These are phyloP conservation scores for Pyracantha coccinea DNA, from an alignment of 331 rosid genomes.

Conservation along the genomic window DNA sequence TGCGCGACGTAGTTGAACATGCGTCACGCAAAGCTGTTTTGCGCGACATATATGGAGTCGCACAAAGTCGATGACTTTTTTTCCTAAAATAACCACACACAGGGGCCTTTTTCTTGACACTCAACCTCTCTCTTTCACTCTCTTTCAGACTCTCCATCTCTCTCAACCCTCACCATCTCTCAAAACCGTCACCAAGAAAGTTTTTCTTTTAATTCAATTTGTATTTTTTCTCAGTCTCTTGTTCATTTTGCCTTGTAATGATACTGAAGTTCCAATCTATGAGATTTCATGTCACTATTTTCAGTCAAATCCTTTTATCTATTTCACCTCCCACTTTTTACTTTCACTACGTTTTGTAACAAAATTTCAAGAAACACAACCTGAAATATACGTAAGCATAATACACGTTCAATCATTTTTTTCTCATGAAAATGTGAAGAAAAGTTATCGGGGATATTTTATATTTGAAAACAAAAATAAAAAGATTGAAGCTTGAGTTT, in stretches of 20 bases:
- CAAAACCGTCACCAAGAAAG: slow-evolving; percentile 50
- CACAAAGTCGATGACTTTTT: too few species aligned
- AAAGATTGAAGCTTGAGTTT: neutral
- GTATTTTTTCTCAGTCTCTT: neutral
- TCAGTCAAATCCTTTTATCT: neutral
- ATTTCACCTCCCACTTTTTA: neutral
- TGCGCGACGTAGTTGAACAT: too few species aligned
- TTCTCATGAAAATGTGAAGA: neutral
- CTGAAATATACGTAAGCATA: too few species aligned
- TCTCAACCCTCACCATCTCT: slow-evolving; percentile 28
- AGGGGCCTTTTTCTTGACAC: too few species aligned
- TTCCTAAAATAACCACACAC: too few species aligned
- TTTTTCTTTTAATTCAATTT: slow-evolving; percentile 54
- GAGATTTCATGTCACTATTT: neutral
- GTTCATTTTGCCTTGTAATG: slow-evolving; percentile 25
- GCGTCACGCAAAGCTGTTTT: too few species aligned
- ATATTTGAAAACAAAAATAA: too few species aligned
- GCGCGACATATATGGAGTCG: too few species aligned
- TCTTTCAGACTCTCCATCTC: too few species aligned
- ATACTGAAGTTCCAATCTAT: slow-evolving; percentile 15
- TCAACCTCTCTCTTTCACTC: too few species aligned
- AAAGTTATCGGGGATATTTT: neutral
- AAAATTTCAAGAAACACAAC: neutral
- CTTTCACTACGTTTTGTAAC: neutral
- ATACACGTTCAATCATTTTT: neutral